Percentiles rank a stretch among this genome's conserved stretches.
These are phyloP conservation scores for Adansonia gregorii DNA, from an alignment of 441 rosid genomes.

Conservation along the genomic window DNA sequence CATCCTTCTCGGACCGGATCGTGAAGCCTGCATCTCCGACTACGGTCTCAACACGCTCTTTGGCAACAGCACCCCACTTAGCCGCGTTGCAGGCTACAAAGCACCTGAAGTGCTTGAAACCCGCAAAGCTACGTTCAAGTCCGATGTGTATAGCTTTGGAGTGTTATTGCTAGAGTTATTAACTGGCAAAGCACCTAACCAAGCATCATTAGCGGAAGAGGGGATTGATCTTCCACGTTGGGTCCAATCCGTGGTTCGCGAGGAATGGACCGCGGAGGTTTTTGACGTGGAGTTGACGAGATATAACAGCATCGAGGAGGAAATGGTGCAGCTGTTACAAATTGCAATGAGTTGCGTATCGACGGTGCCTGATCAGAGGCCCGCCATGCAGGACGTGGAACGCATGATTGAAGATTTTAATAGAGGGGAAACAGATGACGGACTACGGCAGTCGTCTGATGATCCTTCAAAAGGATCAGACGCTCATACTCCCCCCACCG, in stretches of 20 bases:
- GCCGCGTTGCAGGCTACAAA: conserved; percentile 81
- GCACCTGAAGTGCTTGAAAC: conserved; percentile 88
- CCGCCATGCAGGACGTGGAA: conserved; percentile 28
- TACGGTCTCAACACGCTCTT: conserved; percentile 75
- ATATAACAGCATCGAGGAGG: conserved; percentile 86
- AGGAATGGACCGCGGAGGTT: conserved; percentile 98
- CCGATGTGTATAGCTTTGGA: conserved; percentile 94
- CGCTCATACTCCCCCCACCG: conserved; percentile 77
- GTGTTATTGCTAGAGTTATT: conserved; percentile 77
- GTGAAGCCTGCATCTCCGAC: conserved; percentile 66
- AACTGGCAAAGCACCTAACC: conserved; percentile 92
- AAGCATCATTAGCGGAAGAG: conserved; percentile 85
- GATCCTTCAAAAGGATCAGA: conserved; percentile 92
- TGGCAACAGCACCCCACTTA: conserved; percentile 59
- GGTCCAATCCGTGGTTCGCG: conserved; percentile 93
- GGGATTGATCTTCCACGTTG: conserved; percentile 92
- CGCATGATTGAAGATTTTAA: conserved; percentile 41
- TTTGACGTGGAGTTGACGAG: conserved; percentile 91
- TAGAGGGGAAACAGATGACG: conserved; percentile 75
- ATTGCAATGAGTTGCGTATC: conserved; percentile 91
- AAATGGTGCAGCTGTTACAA: conserved; percentile 95
- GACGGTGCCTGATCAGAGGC: conserved; percentile 83
- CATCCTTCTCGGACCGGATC: conserved; percentile 69
- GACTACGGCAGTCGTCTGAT: conserved; percentile 81
- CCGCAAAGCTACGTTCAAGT: conserved; percentile 69